Evolutionary conservation across 2,329 filamentous ascomycete genomes (phyloP).

Genomic region (Fusarium falciforme): DNA sequence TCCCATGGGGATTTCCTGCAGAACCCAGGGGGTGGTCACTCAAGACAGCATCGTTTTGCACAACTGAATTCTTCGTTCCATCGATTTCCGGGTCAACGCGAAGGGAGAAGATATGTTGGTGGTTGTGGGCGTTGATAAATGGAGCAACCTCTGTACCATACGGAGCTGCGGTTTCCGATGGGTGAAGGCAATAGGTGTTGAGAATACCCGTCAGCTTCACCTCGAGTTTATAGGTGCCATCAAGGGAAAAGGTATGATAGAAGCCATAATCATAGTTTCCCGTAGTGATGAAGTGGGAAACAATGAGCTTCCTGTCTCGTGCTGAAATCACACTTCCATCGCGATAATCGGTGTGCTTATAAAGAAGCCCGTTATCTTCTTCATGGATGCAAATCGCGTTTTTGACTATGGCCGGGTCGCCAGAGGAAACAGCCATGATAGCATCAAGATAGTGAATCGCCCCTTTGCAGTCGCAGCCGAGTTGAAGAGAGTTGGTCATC

Average conservation of each 20-base stretch:
- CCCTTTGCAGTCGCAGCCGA: conserved; percentile 86
- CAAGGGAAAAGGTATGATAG: conserved; percentile 53
- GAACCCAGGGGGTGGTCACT: conserved; percentile 81
- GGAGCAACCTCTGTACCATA: conserved; percentile 74
- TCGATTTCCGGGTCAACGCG: conserved; percentile 75
- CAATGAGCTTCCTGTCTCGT: conserved; percentile 68
- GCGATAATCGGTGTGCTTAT: conserved; percentile 74
- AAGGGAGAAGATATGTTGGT: conserved; percentile 77
- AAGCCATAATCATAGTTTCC: conserved; percentile 72
- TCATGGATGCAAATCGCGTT: conserved; percentile 93
- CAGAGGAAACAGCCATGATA: conserved; percentile 83
- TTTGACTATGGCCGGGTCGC: conserved; percentile 83
- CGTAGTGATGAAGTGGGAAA: conserved; percentile 74
- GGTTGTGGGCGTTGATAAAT: conserved; percentile 73
- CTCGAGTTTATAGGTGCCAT: conserved; percentile 74
- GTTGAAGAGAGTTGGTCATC: conserved; percentile 83
- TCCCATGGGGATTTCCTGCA: conserved; percentile 86
- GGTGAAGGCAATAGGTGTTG: conserved; percentile 56
- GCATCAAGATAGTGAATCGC: conserved; percentile 93
- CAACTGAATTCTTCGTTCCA: conserved; percentile 70
- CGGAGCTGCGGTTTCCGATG: conserved; percentile 55
- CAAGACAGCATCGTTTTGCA: conserved; percentile 79
- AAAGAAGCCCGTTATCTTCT: conserved; percentile 66
- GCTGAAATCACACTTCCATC: conserved; percentile 68
- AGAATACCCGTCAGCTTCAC: conserved; percentile 66